Base-by-base conservation (phyloP, 163 green algal species). In the Scenedesmus sp. region DNA sequence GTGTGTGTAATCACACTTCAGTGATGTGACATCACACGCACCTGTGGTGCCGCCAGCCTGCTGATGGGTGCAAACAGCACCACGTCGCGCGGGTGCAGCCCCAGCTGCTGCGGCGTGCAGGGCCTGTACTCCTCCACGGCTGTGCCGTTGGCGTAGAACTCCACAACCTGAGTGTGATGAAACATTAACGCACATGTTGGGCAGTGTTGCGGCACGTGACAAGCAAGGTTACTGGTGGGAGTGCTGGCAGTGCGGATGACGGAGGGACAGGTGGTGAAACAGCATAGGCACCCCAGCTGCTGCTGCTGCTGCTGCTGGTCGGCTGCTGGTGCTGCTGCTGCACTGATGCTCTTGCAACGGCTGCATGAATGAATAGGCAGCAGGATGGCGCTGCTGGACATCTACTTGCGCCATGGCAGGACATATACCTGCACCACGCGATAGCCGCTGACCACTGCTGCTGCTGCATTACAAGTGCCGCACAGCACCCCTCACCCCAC, bases 31-130 rank as follows among this genome's bases (percentile, higher is more conserved):
- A n/a, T n/a, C n/a, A 59, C 12, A 8, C 84, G 23, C 23, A 92
- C 88, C 88, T 92, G 90, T 2, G 90, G 90, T 20, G 90, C 90
- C 34, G 90, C 90, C n/a, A 93, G 55, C 4, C 90, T 56, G 64
- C 54, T 79, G 64, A 90, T 46, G 9, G 90, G 90, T 6, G 90
- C 90, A 81, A 93, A 93, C 52, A 93, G 90, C 34, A 64, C 56
- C n/a, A 93, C 84, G 54, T 93, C 90, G 9, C 90, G 66, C 15
- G 90, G 90, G 90, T 93, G 90, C 15, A 93, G 90, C 26, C 70
- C 90, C 56, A 93, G 57, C 90, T 93, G 52, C 83, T 90, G 70
- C 12, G 90, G 90, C 5, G 90, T 93, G 56, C 82, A 77, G 8
- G 90, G 83, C 5, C 64, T 66, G 90, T 90, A 90, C 70, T 90